Conservation (phyloP, 305 asterid species). For the Rubia occidens region DNA sequence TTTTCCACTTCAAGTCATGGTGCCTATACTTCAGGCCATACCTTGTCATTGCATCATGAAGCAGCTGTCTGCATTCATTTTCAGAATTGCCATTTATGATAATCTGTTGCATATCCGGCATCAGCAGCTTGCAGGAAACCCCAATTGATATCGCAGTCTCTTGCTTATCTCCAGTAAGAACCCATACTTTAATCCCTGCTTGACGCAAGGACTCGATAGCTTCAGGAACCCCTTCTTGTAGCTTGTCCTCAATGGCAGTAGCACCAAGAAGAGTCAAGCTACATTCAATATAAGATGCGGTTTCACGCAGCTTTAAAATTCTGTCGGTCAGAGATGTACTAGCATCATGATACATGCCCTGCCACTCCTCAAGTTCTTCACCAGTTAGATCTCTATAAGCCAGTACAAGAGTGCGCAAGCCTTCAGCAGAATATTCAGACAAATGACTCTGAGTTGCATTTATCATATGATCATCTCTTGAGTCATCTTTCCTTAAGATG, state of each 20-base stretch:
- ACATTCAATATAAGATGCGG: conserved; percentile 79
- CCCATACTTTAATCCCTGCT: conserved; percentile 98
- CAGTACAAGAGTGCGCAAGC: conserved; percentile 87
- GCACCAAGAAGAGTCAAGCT: conserved; percentile 83
- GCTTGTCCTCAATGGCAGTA: conserved; percentile 93
- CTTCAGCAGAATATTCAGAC: conserved; percentile 78
- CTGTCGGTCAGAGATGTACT: conserved; percentile 89
- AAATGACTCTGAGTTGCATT: conserved; percentile 51
- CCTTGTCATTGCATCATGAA: conserved; percentile 69
- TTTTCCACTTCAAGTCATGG: conserved; percentile 28
- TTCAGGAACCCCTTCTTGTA: conserved; percentile 95
- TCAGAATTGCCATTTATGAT: conserved; percentile 83
- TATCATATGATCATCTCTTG: conserved; percentile 33
- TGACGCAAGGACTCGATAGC: conserved; percentile 87
- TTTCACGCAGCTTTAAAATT: conserved; percentile 65
- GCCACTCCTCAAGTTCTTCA: conserved; percentile 78
- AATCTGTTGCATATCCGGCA: conserved; percentile 77
- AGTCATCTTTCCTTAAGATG: conserved; percentile 43
- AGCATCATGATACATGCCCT: conserved; percentile 77
- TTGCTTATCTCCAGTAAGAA: conserved; percentile 97
- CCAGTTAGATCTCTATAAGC: conserved; percentile 65
- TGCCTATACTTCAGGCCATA: conserved; percentile 35
- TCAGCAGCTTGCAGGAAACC: conserved; percentile 87
- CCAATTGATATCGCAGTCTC: conserved; percentile 98
- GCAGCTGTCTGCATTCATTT: conserved; percentile 68